phyloP scores from a whole-genome alignment of 176 grass and related monocot species.

The Musa itinerans region DNA sequence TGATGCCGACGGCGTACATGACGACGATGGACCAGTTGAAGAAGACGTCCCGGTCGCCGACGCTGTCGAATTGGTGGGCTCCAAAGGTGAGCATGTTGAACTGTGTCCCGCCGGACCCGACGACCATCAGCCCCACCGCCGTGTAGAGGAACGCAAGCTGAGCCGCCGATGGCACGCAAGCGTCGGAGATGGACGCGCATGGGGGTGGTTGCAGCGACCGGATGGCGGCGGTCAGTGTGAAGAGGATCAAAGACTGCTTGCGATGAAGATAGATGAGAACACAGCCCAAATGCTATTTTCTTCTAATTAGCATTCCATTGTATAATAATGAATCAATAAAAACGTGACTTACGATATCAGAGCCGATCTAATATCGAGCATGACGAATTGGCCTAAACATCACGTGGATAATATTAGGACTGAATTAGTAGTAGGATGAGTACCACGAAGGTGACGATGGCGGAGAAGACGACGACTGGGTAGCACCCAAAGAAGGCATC shows the following conservation, averaged over 20 bases:
- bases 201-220: conserved; percentile 25
- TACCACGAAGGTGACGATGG: conserved; percentile 35
- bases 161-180: conserved; percentile 10
- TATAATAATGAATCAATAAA: too few species aligned
- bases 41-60: background rate
- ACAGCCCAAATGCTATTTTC: too few species aligned
- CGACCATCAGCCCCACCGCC: background rate
- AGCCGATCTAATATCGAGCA: too few species aligned
- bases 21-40: conserved; percentile 23
- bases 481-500: conserved; percentile 73
- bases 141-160: conserved; percentile 4
- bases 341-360: too few species aligned
- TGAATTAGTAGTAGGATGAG: background rate
- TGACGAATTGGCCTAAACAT: conserved; percentile 2
- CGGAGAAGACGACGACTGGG: conserved; percentile 40
- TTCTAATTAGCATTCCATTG: too few species aligned
- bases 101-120: background rate
- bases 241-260: conserved; percentile 40
- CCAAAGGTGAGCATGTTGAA: conserved; percentile 10
- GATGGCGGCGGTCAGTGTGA: conserved; percentile 48
- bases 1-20: background rate
- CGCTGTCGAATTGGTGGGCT: background rate
- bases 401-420: background rate
- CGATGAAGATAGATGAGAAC: background rate
- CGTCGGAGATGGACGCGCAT: conserved; percentile 12